Percentiles rank a stretch among this genome's conserved stretches.
Conservation (phyloP, 2,329 filamentous ascomycete species). For the Podosphaera leucotricha region DNA sequence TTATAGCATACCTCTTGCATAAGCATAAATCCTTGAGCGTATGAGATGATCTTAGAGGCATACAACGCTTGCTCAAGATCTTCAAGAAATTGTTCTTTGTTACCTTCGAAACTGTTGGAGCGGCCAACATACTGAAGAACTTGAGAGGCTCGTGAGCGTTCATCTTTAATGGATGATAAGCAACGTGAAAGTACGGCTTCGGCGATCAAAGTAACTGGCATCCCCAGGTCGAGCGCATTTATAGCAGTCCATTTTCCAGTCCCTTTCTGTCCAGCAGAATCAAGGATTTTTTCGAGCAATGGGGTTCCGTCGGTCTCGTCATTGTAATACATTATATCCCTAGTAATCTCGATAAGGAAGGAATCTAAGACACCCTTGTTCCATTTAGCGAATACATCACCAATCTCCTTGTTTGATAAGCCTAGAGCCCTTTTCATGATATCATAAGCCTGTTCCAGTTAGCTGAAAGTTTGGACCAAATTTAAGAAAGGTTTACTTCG, state of each 20-base stretch:
- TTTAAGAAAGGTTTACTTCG: slow-evolving; percentile 43
- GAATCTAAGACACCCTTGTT: slow-evolving; percentile 97
- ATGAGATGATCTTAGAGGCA: slow-evolving; percentile 99
- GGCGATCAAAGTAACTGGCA: slow-evolving; percentile 94
- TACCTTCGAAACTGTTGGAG: slow-evolving; percentile 57
- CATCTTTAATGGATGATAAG: slow-evolving; percentile 78
- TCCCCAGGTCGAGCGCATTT: slow-evolving; percentile 93
- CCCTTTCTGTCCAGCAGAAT: slow-evolving; percentile 97
- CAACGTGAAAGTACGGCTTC: slow-evolving; percentile 92
- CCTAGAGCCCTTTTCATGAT: slow-evolving; percentile 98
- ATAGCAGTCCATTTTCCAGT: slow-evolving; percentile 99
- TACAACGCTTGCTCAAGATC: slow-evolving; percentile 98
- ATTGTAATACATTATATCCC: slow-evolving; percentile 95
- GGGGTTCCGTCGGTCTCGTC: slow-evolving; percentile 81
- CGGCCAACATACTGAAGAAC: slow-evolving; percentile 56
- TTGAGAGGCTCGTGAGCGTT: slow-evolving; percentile 62
- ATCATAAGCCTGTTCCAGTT: slow-evolving; percentile 59
- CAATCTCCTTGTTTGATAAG: slow-evolving; percentile 78
- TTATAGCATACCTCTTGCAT: slow-evolving; percentile 65
- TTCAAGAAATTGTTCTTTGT: slow-evolving; percentile 82
- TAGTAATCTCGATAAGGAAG: slow-evolving; percentile 97
- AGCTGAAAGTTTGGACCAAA: slow-evolving; percentile 1
- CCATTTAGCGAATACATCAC: slow-evolving; percentile 84
- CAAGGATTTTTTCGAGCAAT: slow-evolving; percentile 95
- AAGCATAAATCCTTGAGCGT: slow-evolving; percentile 98